phyloP scores from a whole-genome alignment of 2,329 filamentous ascomycete species.

The Sphaerulina musiva region DNA sequence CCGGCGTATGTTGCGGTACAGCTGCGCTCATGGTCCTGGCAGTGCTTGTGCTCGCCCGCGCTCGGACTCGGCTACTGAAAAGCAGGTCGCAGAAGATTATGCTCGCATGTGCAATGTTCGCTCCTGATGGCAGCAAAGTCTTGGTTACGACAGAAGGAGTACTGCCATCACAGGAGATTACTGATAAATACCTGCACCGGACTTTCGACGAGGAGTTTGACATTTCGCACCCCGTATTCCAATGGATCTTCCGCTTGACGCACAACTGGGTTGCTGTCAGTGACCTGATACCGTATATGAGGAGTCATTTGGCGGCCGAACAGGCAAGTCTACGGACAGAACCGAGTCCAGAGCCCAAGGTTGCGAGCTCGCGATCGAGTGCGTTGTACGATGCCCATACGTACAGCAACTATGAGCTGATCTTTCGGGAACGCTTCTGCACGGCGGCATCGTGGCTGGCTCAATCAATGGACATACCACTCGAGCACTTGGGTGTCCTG shows the following conservation, averaged over 20 bases:
- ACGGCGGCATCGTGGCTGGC: slow-evolving; percentile 70
- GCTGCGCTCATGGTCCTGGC: slow-evolving; percentile 35
- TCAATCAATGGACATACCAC: slow-evolving; percentile 46
- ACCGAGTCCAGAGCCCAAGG: slow-evolving; percentile 31
- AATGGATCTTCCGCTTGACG: slow-evolving; percentile 80
- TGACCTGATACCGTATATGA: slow-evolving; percentile 65
- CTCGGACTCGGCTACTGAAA: slow-evolving; percentile 34
- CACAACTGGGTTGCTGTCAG: slow-evolving; percentile 67
- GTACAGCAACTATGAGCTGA: slow-evolving; percentile 63
- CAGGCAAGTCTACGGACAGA: slow-evolving; percentile 11
- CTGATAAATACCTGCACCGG: slow-evolving; percentile 61
- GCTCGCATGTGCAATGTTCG: slow-evolving; percentile 58
- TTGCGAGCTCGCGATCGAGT: slow-evolving; percentile 28
- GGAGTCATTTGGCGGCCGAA: slow-evolving; percentile 55
- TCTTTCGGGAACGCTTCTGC: slow-evolving; percentile 80
- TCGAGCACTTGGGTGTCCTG: slow-evolving; percentile 33
- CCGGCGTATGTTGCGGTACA: slow-evolving; percentile 54
- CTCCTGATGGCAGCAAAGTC: slow-evolving; percentile 57
- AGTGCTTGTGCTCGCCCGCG: slow-evolving; percentile 36
- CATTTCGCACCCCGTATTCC: slow-evolving; percentile 69
- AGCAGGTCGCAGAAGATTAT: slow-evolving; percentile 50
- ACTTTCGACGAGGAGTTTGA: slow-evolving; percentile 69
- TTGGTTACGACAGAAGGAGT: slow-evolving; percentile 64
- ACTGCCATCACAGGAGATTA: slow-evolving; percentile 68
- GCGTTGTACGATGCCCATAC: slow-evolving; percentile 48